Conservation (phyloP, 768 basidiomycete genomes). For the Collybia nuda region DNA sequence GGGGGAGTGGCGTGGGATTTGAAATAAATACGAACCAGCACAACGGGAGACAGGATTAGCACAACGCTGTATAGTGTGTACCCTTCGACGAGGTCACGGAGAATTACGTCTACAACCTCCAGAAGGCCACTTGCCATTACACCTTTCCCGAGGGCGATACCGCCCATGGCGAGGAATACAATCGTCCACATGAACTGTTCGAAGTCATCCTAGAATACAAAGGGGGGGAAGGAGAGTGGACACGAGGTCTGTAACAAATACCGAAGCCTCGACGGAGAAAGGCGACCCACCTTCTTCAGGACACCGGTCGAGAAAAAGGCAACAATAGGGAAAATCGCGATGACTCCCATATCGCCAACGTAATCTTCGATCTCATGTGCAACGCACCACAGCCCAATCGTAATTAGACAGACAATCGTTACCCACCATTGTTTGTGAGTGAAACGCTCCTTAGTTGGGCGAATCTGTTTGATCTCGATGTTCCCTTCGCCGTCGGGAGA, state of each 20-base stretch:
- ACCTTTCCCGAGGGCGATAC: constrained; percentile 93
- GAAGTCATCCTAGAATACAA: constrained; percentile 74
- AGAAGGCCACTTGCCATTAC: constrained; percentile 89
- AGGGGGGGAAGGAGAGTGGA: constrained; percentile 3
- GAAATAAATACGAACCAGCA: constrained; percentile 52
- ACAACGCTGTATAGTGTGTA: constrained; percentile 69
- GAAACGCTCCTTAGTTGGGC: constrained; percentile 81
- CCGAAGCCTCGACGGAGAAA: neutral
- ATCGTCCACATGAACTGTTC: constrained; percentile 94
- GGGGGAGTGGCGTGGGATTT: neutral
- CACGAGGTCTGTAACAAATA: neutral
- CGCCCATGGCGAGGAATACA: constrained; percentile 97
- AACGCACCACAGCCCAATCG: constrained; percentile 89
- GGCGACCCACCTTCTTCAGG: constrained; percentile 74
- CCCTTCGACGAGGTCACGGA: constrained; percentile 60
- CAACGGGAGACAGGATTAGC: constrained; percentile 64
- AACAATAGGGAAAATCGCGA: constrained; percentile 90
- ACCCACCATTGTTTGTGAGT: constrained; percentile 91
- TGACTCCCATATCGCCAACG: constrained; percentile 97
- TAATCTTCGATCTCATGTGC: constrained; percentile 73
- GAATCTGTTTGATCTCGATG: constrained; percentile 81
- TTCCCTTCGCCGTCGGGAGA: constrained; percentile 74
- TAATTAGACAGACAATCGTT: constrained; percentile 73
- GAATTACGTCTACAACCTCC: constrained; percentile 66
- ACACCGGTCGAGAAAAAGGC: constrained; percentile 94